Base-by-base conservation (phyloP, 768 basidiomycete species). In the Lactifluus subvellereus region DNA sequence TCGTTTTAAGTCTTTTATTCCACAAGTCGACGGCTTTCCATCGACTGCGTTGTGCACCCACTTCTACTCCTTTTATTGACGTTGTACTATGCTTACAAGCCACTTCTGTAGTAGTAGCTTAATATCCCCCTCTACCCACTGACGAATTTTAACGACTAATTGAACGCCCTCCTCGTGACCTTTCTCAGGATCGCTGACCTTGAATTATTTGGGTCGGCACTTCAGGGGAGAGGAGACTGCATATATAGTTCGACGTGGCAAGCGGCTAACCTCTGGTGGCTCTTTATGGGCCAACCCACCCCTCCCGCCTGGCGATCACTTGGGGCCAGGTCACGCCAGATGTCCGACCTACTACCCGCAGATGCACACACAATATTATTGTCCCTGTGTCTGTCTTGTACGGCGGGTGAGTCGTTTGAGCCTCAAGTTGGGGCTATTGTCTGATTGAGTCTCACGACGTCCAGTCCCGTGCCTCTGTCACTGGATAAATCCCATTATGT, bases 141-240 rank as follows among this genome's bases (percentile, higher is more conserved):
- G 42, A 33, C 18, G 51, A 40, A 27, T n/a, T 14, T 11, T 22
- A 13, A 32, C 33, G 13, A 22, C 14, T 16, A 18, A 20, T 18
- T 22, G 9, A 14, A 8, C 6, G 13, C 13, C 1, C 16, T 48
- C 27, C 43, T 22, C 47, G 43, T 52, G 42, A 57, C 13, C 22
- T 11, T 30, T 18, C 35, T 6, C 35, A 7, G 35, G 14, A 20
- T 4, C 16, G 22, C 62, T 57, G 62, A 47, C 14, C 35, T 62
- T 52, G 50, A 63, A 58, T 18, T 9, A 10, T 47, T 64, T 59
- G 14, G 7, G 54, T 64, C 63, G 59, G 63, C 53, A 16, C 42
- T 60, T 55, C 53, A 20, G 40, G 11, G 38, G 14, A 20, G 30
- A 2, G 9, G 57, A 18, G 6, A n/a, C 1, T 0, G 27, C 56